Evolutionary conservation across 106 monocot genomes (phyloP).

Genomic region (Triglochin maritima): DNA sequence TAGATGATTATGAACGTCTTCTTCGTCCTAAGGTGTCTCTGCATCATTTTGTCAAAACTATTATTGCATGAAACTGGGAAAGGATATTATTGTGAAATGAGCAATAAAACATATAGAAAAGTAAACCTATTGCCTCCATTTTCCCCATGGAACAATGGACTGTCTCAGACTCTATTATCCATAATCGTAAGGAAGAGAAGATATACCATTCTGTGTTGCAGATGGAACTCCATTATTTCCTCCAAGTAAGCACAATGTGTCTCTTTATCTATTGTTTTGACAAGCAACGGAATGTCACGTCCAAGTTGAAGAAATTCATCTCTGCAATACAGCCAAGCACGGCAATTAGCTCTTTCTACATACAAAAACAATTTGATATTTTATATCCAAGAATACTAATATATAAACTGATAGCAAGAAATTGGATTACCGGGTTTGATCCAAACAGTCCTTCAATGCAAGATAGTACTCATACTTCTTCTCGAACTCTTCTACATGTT

Average conservation of each 20-base stretch:
- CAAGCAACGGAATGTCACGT: constrained; percentile 31
- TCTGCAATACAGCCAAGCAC: constrained; percentile 21
- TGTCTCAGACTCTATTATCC: no score
- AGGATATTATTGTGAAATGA: no score
- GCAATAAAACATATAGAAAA: no score
- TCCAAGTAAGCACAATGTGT: constrained; percentile 39
- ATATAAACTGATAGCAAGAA: no score
- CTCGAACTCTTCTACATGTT: constrained; percentile 60
- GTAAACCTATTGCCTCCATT: no score
- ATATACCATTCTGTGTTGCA: constrained; percentile 31
- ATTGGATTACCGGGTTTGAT: constrained; percentile 40
- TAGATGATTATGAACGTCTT: constrained; percentile 62
- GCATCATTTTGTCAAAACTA: constrained; percentile 10
- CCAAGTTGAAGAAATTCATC: constrained; percentile 54
- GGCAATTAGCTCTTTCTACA: no score
- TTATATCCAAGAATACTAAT: no score
- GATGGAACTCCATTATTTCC: constrained; percentile 51
- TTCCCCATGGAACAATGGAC: no score
- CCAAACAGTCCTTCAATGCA: constrained; percentile 56
- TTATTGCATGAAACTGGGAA: not conserved
- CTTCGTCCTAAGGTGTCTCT: constrained; percentile 78
- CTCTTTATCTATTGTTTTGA: constrained; percentile 30
- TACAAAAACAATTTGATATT: no score
- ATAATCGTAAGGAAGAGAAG: no score
- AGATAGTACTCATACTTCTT: constrained; percentile 55